Evolutionary conservation across 164 flowering plant genomes (phyloP).

Genomic region (Pachysandra terminalis): DNA sequence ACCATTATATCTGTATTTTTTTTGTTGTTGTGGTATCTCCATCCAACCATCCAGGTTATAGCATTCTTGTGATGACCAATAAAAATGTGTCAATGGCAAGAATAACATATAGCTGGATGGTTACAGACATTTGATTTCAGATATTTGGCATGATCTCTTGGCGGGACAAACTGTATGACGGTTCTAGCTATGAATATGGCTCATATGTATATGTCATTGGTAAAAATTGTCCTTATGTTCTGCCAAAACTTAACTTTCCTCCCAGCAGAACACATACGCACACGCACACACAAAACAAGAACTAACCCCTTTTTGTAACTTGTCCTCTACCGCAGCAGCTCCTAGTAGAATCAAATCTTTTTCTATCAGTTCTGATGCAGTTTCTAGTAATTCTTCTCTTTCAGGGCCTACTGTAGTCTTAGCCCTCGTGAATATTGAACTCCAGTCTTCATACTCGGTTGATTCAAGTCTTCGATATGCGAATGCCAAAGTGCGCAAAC

Average conservation of each 20-base stretch:
- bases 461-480: constrained; percentile 39
- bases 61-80: background rate
- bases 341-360: constrained; percentile 53
- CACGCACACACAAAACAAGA: background rate
- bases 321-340: constrained; percentile 63
- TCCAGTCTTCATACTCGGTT: constrained; percentile 44
- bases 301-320: constrained; percentile 59
- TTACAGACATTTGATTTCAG: too few relatives aligned
- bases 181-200: background rate
- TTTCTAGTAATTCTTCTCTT: constrained; percentile 50
- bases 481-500: constrained; percentile 52
- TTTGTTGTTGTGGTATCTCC: background rate
- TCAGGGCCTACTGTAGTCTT: constrained; percentile 46
- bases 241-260: background rate
- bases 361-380: constrained; percentile 53
- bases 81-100: background rate
- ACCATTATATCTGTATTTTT: too few relatives aligned
- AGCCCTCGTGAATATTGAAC: constrained; percentile 34
- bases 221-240: background rate
- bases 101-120: background rate
- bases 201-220: background rate
- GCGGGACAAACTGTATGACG: background rate
- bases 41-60: background rate
- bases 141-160: background rate
- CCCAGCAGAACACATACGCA: background rate